Evolutionary conservation across 148 eudicot genomes (phyloP).

Genomic region (Camellia granthamiana): DNA sequence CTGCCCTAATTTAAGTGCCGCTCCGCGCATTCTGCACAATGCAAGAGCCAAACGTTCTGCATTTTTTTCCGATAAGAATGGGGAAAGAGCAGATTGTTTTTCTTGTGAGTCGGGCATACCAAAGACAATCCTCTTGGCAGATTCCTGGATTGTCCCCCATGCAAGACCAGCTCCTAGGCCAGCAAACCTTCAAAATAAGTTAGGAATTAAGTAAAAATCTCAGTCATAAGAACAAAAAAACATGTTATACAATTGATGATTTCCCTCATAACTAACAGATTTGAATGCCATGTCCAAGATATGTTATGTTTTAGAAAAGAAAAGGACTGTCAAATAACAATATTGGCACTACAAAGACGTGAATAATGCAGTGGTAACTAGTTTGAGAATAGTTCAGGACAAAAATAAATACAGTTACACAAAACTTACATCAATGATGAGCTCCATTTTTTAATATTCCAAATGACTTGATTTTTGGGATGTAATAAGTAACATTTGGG

Average conservation of each 20-base stretch:
- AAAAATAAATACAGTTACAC: background rate
- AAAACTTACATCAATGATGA: background rate
- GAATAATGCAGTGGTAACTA: background rate
- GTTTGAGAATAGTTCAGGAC: background rate
- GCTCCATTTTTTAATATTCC: slow-evolving; percentile 1
- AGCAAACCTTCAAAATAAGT: slow-evolving; percentile 61
- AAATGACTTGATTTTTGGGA: background rate
- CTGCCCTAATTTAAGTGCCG: slow-evolving; percentile 94
- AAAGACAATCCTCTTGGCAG: slow-evolving; percentile 68
- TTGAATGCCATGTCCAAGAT: background rate
- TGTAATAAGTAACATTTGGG: background rate
- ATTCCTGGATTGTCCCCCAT: slow-evolving; percentile 96
- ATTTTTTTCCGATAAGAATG: slow-evolving; percentile 78
- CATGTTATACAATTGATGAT: background rate
- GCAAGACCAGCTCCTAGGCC: slow-evolving; percentile 98
- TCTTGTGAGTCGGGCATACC: slow-evolving; percentile 47
- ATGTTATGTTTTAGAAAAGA: background rate
- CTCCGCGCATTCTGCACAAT: slow-evolving; percentile 99
- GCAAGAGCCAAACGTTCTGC: slow-evolving; percentile 97
- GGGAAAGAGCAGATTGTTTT: slow-evolving; percentile 56
- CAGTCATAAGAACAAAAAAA: background rate
- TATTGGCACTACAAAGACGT: background rate
- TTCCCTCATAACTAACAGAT: background rate
- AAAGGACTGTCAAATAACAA: background rate
- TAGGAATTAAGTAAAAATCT: background rate